Conservation (phyloP, 2,329 filamentous ascomycete genomes). For the Rhynchosporium secalis region DNA sequence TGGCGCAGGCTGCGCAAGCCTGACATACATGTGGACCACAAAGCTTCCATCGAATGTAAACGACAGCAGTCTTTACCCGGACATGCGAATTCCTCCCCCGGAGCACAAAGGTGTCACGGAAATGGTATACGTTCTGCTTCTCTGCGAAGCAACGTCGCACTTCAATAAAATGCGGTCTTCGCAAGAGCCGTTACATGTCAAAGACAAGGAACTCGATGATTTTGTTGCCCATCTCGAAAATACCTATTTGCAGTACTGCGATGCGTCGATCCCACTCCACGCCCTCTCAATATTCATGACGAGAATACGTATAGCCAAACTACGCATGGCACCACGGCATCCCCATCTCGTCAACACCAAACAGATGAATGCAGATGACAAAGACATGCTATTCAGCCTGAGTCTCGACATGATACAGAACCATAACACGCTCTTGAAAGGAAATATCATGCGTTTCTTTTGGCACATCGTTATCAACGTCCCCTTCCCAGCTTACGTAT, state of each 20-base stretch:
- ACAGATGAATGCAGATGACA: conserved; percentile 21
- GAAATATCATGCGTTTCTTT: conserved; percentile 32
- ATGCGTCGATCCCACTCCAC: conserved; percentile 43
- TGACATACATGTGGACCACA: conserved; percentile 48
- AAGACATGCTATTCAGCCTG: conserved; percentile 23
- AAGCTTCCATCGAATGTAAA: conserved; percentile 53
- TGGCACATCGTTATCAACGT: conserved; percentile 40
- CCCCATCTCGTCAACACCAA: conserved; percentile 23
- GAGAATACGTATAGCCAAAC: conserved; percentile 22
- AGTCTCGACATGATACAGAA: conserved; percentile 32
- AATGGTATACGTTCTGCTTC: conserved; percentile 44
- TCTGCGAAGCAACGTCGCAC: conserved; percentile 38
- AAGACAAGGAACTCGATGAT: conserved; percentile 20
- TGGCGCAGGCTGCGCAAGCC: conserved; percentile 49
- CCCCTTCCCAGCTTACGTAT: conserved; percentile 38
- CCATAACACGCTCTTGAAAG: conserved; percentile 35
- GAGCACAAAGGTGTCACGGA: conserved; percentile 47
- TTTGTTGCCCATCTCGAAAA: conserved; percentile 43
- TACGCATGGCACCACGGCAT: conserved; percentile 30
- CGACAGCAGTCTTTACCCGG: conserved; percentile 51
- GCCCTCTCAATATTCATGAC: conserved; percentile 29
- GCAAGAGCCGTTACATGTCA: background rate
- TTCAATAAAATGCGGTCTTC: conserved; percentile 15
- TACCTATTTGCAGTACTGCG: conserved; percentile 44
- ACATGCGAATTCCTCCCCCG: conserved; percentile 43